Percentiles rank a stretch among this genome's conserved stretches.
Evolutionary conservation across 495 filamentous ascomycete genomes (phyloP).

Genomic region (Haplographium delicatum): DNA sequence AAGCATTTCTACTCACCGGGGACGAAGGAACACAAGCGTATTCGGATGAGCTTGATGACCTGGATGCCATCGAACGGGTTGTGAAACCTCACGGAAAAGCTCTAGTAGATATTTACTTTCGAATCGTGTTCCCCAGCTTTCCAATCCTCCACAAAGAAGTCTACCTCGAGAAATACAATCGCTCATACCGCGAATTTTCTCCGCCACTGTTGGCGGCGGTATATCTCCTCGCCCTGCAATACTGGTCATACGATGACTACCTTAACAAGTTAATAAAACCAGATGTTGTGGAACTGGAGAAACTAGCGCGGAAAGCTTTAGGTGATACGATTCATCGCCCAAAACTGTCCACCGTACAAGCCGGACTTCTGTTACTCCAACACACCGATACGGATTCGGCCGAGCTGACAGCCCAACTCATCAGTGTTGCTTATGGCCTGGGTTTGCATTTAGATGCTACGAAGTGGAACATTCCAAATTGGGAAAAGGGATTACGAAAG

Average conservation of each 20-base stretch:
- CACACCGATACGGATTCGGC: constrained; percentile 79
- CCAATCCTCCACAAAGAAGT: constrained; percentile 83
- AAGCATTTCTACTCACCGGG: constrained; percentile 76
- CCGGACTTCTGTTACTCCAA: constrained; percentile 84
- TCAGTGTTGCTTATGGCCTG: constrained; percentile 73
- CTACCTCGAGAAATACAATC: constrained; percentile 78
- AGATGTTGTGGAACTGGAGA: constrained; percentile 72
- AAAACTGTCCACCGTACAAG: constrained; percentile 90
- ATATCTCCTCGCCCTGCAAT: constrained; percentile 84
- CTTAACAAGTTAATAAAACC: constrained; percentile 61
- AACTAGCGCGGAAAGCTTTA: constrained; percentile 65
- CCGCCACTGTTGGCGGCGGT: constrained; percentile 82
- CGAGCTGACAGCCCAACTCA: constrained; percentile 77
- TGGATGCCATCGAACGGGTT: constrained; percentile 74
- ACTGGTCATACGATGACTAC: constrained; percentile 68
- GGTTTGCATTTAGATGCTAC: constrained; percentile 83
- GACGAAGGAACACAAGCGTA: constrained; percentile 57
- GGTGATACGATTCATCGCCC: constrained; percentile 73
- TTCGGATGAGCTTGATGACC: constrained; percentile 55
- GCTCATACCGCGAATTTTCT: constrained; percentile 70
- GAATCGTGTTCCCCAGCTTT: constrained; percentile 80
- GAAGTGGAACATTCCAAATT: constrained; percentile 75
- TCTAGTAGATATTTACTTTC: constrained; percentile 81
- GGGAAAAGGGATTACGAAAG: constrained; percentile 79
- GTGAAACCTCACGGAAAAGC: constrained; percentile 76